Base-by-base conservation (phyloP, 495 filamentous ascomycete species). In the Cryomyces antarcticus region DNA sequence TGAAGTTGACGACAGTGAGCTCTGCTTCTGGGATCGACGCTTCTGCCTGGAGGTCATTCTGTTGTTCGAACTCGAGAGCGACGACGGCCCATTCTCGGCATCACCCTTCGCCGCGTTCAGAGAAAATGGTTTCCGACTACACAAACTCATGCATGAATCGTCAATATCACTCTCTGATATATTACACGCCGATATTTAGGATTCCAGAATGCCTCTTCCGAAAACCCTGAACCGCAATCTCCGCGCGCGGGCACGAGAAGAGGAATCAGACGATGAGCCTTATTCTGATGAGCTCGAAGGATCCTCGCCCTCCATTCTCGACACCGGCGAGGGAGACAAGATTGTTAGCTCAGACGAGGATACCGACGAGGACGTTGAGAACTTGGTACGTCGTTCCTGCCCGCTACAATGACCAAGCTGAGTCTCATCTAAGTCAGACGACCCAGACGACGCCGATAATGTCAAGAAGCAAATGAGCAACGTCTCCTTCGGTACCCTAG, bases 401-500 rank as follows among this genome's bases (percentile, higher is more conserved):
- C 4, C 31, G 37, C 38, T 38, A 5, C 45, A 44, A 4, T 43
- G 17, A 24, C 17, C 17, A 33, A 42, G 48, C 39, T 41, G 59
- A 50, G 52, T 55, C 7, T 42, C 4, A 46, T 41, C 7, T 49
- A 53, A 34, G 57, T 48, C 48, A 64, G 60, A 63, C 7, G 48
- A 58, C 6, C 51, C 57, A 27, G 52, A 55, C 5, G 56, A 46
- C 36, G 57, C 57, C 34, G 53, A 49, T 7, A 47, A 58, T 30
- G 57, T 58, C 13, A 55, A 64, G 30, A 53, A 62, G 12, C 46
- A 54, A 40, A 37, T 66, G 28, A 54, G 51, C 51, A 61, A 48
- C 38, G 49, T 95, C 41, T 88, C 86, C 30, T 97, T 97, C 56
- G 85, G 85, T 41, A 78, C 83, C 0, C 66, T 97, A 29, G 80